Evolutionary conservation across 106 monocot species (phyloP).

Genomic region (Triglochin maritima): DNA sequence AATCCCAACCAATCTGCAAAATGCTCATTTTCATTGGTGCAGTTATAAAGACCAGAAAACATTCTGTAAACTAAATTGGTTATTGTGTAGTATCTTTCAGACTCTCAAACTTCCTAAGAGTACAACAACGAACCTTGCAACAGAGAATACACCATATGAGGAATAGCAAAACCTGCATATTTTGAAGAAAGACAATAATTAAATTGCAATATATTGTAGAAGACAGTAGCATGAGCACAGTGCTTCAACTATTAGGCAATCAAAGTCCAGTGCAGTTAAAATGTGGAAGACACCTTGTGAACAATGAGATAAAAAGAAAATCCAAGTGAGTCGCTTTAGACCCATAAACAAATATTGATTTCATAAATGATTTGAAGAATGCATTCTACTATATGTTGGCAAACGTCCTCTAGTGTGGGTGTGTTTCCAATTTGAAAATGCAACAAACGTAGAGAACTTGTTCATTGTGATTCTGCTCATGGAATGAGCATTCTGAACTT

Average conservation of each 20-base stretch:
- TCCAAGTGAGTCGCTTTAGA: no score
- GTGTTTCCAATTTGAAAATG: no score
- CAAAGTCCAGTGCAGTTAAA: neutral
- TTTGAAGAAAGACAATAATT: neutral
- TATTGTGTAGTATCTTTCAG: neutral
- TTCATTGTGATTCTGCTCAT: no score
- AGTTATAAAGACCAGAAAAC: neutral
- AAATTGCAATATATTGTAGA: neutral
- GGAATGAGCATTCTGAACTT: no score
- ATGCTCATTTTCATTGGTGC: no score
- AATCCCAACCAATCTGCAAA: conserved; percentile 78
- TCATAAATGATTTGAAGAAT: no score
- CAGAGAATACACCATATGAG: conserved; percentile 68
- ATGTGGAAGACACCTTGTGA: neutral
- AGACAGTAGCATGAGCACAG: neutral
- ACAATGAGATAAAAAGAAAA: neutral
- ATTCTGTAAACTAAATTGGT: no score
- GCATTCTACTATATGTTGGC: no score
- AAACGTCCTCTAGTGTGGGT: no score
- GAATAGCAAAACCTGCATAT: conserved; percentile 67
- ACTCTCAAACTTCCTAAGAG: conserved; percentile 3
- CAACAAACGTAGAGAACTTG: no score
- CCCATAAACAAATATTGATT: no score
- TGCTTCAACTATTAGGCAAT: neutral
- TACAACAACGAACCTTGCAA: conserved; percentile 63